Base-by-base conservation (phyloP, 768 basidiomycete genomes). In the Jaapia argillacea region DNA sequence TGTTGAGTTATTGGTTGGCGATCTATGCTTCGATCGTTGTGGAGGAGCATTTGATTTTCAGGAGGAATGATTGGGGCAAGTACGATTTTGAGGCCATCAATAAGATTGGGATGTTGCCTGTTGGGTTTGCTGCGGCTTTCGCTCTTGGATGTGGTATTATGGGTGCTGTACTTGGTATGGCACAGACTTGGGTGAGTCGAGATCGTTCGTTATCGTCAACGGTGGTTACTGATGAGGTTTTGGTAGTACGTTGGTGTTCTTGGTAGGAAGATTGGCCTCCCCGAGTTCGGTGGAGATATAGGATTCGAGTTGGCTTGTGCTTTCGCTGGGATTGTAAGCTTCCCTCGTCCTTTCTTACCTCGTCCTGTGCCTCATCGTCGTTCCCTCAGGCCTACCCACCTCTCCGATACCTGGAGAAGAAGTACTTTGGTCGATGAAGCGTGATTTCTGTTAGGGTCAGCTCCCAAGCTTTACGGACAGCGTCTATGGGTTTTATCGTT, bases 21-120 rank as follows among this genome's bases (percentile, higher is more conserved):
- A 66, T 66, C 47, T 66, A 60, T 55, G 48, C 51, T 28, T 51
- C 51, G 20, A 59, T 67, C 46, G 51, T 68, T 6, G 31, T 62
- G 20, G 58, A 63, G 45, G 66, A 67, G 51, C 66, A 68, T 55
- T 56, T 58, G 50, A 57, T 66, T 46, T 65, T 68, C 64, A 56
- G 63, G 22, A 47, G 48, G 22, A 59, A 57, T 14, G 41, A 51
- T 5, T 54, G 39, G 35, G 39, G 40, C 1, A 54, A 52, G 42
- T 68, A 67, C 57, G 49, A 64, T 7, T 22, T 38, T 7, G 21
- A 10, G 13, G 20, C 20, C 13, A 13, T 13, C 37, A 38, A 38
- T 21, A 22, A 21, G 10, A 22, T 6, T 12, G 7, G 10, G 10
- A 7, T 10, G 20, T 21, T 10, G 10, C 37, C 50, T 2, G 26